Evolutionary conservation across 2,329 filamentous ascomycete species (phyloP).

Genomic region (Beauveria pseudobassiana): DNA sequence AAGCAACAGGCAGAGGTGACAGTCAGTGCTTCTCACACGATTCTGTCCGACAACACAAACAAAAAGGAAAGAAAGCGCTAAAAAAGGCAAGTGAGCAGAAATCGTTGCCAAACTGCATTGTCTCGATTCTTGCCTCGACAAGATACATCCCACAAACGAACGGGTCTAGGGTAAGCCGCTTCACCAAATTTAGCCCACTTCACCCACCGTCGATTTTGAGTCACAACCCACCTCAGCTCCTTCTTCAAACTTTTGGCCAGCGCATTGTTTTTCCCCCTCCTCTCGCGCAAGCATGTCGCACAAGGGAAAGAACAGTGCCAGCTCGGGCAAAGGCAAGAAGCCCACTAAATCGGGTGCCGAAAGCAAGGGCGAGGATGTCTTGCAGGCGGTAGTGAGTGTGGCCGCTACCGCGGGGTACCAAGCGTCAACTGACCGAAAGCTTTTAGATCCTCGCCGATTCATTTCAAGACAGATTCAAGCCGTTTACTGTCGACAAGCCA

Average conservation of each 20-base stretch:
- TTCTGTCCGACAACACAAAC: too few relatives aligned
- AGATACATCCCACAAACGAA: too few relatives aligned
- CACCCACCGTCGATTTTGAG: conserved; percentile 23
- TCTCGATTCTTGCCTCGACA: too few relatives aligned
- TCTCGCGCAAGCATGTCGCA: conserved; percentile 31
- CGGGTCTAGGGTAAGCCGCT: conserved; percentile 16
- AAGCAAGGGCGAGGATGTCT: conserved; percentile 48
- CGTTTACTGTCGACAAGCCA: conserved; percentile 82
- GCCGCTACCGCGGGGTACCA: conserved; percentile 14
- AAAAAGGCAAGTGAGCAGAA: too few relatives aligned
- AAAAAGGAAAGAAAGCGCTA: too few relatives aligned
- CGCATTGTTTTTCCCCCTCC: conserved; percentile 14
- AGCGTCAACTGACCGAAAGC: not conserved
- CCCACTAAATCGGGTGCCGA: conserved; percentile 43
- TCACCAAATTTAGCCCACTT: conserved; percentile 19
- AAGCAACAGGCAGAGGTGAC: too few relatives aligned
- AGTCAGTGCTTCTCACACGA: too few relatives aligned
- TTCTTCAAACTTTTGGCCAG: conserved; percentile 12
- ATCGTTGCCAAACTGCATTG: too few relatives aligned
- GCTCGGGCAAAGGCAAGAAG: conserved; percentile 45
- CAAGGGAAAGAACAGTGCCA: conserved; percentile 32
- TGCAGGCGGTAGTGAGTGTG: conserved; percentile 48
- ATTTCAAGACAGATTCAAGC: conserved; percentile 85
- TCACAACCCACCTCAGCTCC: conserved; percentile 8
- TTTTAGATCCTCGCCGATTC: conserved; percentile 80